Base-by-base conservation (phyloP, 306 rosid species). In the Vicia villosa region DNA sequence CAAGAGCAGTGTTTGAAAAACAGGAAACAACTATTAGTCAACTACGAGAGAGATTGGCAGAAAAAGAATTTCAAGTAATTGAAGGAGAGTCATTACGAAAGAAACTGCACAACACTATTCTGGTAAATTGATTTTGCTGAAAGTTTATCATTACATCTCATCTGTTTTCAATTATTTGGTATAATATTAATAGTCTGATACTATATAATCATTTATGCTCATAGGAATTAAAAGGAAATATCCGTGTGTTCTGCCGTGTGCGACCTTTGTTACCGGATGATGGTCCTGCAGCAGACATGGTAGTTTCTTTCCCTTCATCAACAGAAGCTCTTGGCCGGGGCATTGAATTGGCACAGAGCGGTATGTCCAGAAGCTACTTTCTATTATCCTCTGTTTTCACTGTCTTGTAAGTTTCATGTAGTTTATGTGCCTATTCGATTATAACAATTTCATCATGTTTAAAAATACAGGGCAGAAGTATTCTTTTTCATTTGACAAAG, bases 201-300 rank as follows among this genome's bases (percentile, higher is more conserved):
- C 42, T 55, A 68, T 16, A 70, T 30, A 41, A 49, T 57, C 66
- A 43, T 72, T 34, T 83, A 61, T 50, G 13, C 8, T 65, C 17
- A 24, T 54, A 95, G 99, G 99, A 95, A 76, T 70, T 95, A 8
- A 95, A 95, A 84, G 99, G 99, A 51, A 95, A 95, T 70, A 95
- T 95, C 64, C 87, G 99, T 6, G 99, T 95, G 3, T 95, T 95
- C 47, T 19, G 49, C 32, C 28, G 28, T 60, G 66, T 95, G 40
- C 90, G 99, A 13, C 97, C 99, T 20, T 73, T 89, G 78, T 83
- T 91, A 62, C 91, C 97, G 13, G 96, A 95, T 19, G 99, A 95
- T 60, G 79, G 85, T 68, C 68, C 63, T n/a, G 90, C 83, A 63
- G 56, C 89, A 1, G 88, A 91, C 26, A 66, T 84, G 52, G 89